Conservation (phyloP, 768 basidiomycete species). For the Psilocybe azurescens region DNA sequence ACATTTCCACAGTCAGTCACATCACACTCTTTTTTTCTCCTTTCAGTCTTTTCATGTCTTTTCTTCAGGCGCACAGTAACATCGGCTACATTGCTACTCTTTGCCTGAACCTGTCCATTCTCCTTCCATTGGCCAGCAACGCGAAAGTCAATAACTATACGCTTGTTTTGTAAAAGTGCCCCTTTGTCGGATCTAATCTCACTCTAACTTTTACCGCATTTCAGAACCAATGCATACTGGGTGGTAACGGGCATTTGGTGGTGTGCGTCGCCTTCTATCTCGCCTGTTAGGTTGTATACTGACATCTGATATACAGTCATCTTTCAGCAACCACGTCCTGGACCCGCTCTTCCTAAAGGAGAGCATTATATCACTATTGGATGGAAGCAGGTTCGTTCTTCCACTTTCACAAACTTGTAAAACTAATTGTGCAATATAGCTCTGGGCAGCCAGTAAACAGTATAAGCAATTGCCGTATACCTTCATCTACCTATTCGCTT, state of each 20-base stretch:
- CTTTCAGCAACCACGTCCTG: constrained; percentile 85
- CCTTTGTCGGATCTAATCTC: not conserved
- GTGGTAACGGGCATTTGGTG: constrained; percentile 86
- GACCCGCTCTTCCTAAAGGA: constrained; percentile 77
- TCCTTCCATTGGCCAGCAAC: constrained; percentile 64
- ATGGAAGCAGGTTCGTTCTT: constrained; percentile 74
- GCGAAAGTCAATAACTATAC: constrained; percentile 77
- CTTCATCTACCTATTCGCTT: constrained; percentile 77
- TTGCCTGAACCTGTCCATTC: constrained; percentile 69
- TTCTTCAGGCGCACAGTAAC: constrained; percentile 69
- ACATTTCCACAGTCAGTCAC: constrained; percentile 72
- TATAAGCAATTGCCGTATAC: constrained; percentile 83
- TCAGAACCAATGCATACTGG: constrained; percentile 76
- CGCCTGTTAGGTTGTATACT: not conserved
- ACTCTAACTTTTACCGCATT: not conserved
- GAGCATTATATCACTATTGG: constrained; percentile 82
- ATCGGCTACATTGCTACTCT: constrained; percentile 73
- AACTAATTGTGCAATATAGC: constrained; percentile 44
- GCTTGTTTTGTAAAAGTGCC: constrained; percentile 62
- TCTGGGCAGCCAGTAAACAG: constrained; percentile 77
- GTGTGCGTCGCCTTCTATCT: constrained; percentile 56
- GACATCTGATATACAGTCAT: constrained; percentile 53
- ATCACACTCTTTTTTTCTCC: not conserved
- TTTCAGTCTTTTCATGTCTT: not conserved
- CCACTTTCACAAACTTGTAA: not conserved